Conservation (phyloP, 2,329 filamentous ascomycete species). For the Aureobasidium mangrovei region DNA sequence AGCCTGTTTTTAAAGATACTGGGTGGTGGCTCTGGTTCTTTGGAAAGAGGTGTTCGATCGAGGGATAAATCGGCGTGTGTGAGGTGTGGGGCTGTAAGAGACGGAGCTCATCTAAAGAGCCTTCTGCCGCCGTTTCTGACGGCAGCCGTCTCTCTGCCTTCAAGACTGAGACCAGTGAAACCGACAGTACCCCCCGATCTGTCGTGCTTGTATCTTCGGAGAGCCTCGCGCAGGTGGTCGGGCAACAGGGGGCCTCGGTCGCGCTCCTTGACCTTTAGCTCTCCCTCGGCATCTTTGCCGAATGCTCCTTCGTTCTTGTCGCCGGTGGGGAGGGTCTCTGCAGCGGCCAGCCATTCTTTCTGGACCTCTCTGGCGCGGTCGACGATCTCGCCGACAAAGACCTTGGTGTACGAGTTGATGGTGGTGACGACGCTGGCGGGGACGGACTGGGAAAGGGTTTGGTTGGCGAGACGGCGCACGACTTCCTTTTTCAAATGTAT, state of each 20-base stretch:
- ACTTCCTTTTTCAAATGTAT: conserved; percentile 60
- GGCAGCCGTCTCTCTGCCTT: conserved; percentile 38
- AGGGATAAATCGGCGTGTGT: too few species aligned
- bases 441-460: conserved; percentile 71
- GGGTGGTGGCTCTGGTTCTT: too few species aligned
- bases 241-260: conserved; percentile 55
- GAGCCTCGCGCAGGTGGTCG: conserved; percentile 66
- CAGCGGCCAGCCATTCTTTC: conserved; percentile 56
- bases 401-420: conserved; percentile 67
- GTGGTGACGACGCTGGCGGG: conserved; percentile 64
- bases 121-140: conserved; percentile 37
- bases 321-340: conserved; percentile 46
- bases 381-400: conserved; percentile 68
- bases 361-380: conserved; percentile 63
- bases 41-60: too few species aligned
- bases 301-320: conserved; percentile 32
- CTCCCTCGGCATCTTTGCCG: conserved; percentile 16
- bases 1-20: too few species aligned
- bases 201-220: conserved; percentile 56
- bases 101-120: conserved; percentile 33
- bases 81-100: too few species aligned
- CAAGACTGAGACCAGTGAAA: conserved; percentile 41
- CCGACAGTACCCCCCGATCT: conserved; percentile 53
- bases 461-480: conserved; percentile 68
- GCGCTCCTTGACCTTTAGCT: conserved; percentile 21